Percentiles rank a stretch among this genome's conserved stretches.
These are phyloP conservation scores for Penicillium psychrofluorescens DNA, from an alignment of 495 filamentous ascomycete genomes.

Conservation along the genomic window DNA sequence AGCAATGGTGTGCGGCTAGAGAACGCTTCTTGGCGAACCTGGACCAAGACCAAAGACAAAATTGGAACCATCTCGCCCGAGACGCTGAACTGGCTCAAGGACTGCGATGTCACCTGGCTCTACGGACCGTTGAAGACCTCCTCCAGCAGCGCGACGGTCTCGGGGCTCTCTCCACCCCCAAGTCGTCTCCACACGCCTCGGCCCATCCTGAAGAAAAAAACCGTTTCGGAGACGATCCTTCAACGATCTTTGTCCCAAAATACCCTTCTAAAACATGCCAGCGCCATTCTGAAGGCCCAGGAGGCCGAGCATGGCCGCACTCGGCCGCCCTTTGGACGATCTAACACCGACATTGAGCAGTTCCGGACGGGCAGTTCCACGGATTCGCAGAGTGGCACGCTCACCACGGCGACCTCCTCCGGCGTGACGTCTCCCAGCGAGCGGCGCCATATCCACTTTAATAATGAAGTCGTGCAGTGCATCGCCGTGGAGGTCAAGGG, in stretches of 20 bases:
- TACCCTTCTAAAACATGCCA: constrained; percentile 87
- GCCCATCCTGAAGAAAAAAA: constrained; percentile 93
- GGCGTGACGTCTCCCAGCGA: constrained; percentile 60
- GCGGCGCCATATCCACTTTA: constrained; percentile 88
- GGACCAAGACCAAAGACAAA: constrained; percentile 83
- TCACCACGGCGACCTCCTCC: constrained; percentile 33
- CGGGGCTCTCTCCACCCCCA: constrained; percentile 45
- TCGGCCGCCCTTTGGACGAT: constrained; percentile 42
- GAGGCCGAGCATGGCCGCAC: constrained; percentile 50
- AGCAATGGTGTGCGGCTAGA: constrained; percentile 77
- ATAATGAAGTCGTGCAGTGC: constrained; percentile 90
- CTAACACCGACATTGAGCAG: constrained; percentile 59
- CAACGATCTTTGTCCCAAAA: constrained; percentile 86
- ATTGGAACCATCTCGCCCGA: constrained; percentile 83
- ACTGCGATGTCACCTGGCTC: constrained; percentile 95
- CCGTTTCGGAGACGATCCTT: constrained; percentile 91
- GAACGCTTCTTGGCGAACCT: constrained; percentile 98
- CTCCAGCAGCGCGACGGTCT: constrained; percentile 23
- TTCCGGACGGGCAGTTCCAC: constrained; percentile 22
- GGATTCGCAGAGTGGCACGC: constrained; percentile 21
- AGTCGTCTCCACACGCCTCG: constrained; percentile 73
- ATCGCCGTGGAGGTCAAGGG: constrained; percentile 86
- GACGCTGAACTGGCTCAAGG: constrained; percentile 91
- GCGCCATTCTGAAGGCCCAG: constrained; percentile 86
- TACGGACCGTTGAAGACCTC: constrained; percentile 86